These are phyloP conservation scores for Pythium myriotylum DNA, from an alignment of 352 stramenopile species.

Conservation along the genomic window DNA sequence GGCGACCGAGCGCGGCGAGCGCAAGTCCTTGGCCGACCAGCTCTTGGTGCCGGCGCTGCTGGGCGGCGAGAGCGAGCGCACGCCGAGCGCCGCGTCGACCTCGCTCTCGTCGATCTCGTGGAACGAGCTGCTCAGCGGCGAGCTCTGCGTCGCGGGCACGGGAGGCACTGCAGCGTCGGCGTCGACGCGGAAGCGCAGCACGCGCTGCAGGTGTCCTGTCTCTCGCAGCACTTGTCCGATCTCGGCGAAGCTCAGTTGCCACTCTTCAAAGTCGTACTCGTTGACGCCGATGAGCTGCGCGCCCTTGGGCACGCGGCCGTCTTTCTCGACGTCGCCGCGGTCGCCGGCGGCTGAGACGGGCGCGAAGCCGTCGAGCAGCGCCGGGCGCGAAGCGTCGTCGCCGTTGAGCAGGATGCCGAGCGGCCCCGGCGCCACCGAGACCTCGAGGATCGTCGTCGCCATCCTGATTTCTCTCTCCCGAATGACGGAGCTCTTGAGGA, in stretches of 20 bases:
- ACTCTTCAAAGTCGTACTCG: conserved; percentile 53
- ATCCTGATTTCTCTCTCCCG: conserved; percentile 4
- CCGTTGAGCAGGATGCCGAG: conserved; percentile 73
- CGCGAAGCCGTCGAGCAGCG: conserved; percentile 72
- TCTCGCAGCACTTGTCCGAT: conserved; percentile 63
- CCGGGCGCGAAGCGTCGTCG: conserved; percentile 28
- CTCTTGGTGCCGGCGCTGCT: conserved; percentile 24
- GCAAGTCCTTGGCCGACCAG: conserved; percentile 30
- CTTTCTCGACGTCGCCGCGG: conserved; percentile 49
- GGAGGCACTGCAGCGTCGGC: too few species aligned
- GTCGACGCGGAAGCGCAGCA: conserved; percentile 50
- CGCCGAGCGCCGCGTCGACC: conserved; percentile 24
- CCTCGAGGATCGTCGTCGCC: conserved; percentile 45
- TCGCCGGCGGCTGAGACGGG: conserved; percentile 41
- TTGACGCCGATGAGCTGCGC: conserved; percentile 64
- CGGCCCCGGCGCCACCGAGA: conserved; percentile 55
- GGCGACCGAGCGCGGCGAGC: conserved; percentile 20
- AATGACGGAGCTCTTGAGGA: neutral
- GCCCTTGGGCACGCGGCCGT: conserved; percentile 40
- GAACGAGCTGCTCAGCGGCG: conserved; percentile 25
- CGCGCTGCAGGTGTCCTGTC: conserved; percentile 49
- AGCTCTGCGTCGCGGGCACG: too few species aligned
- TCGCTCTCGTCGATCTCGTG: conserved; percentile 33
- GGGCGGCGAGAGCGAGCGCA: conserved; percentile 12
- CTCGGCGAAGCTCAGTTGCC: conserved; percentile 50